Percentiles rank a stretch among this genome's conserved stretches.
Conservation (phyloP, 2,329 filamentous ascomycete genomes). For the Aspergillus sp. region DNA sequence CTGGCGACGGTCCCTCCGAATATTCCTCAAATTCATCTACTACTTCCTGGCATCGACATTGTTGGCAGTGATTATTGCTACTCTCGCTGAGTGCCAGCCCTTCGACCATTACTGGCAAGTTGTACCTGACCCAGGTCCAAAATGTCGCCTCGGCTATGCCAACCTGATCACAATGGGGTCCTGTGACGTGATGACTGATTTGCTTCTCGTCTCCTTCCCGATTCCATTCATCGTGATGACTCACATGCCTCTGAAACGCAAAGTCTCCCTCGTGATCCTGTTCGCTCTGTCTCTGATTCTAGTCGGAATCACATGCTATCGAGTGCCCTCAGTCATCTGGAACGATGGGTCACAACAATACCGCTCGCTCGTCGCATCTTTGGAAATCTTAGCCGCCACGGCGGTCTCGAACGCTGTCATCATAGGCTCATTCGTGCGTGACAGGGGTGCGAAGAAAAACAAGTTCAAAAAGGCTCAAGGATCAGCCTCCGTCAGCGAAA, state of each 20-base stretch:
- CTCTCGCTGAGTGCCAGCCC: slow-evolving; percentile 79
- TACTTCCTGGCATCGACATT: slow-evolving; percentile 78
- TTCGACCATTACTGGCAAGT: slow-evolving; percentile 78
- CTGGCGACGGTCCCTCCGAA: slow-evolving; percentile 76
- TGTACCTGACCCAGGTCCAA: slow-evolving; percentile 78
- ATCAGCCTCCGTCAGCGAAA: slow-evolving; percentile 53
- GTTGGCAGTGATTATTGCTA: slow-evolving; percentile 75
- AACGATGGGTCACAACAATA: slow-evolving; percentile 76
- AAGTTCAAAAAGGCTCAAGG: slow-evolving; percentile 64
- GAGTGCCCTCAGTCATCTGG: slow-evolving; percentile 75
- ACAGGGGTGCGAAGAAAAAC: slow-evolving; percentile 84
- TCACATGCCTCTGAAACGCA: slow-evolving; percentile 73
- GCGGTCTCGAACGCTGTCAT: slow-evolving; percentile 85
- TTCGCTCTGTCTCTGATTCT: slow-evolving; percentile 84
- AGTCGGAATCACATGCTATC: slow-evolving; percentile 76
- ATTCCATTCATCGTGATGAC: slow-evolving; percentile 84
- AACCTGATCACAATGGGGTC: slow-evolving; percentile 89
- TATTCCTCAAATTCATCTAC: slow-evolving; percentile 70
- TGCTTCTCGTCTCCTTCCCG: slow-evolving; percentile 84
- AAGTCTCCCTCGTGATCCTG: slow-evolving; percentile 74
- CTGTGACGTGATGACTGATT: slow-evolving; percentile 84
- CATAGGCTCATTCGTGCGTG: slow-evolving; percentile 87
- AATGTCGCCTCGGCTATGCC: slow-evolving; percentile 82
- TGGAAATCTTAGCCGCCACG: slow-evolving; percentile 87
- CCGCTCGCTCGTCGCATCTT: slow-evolving; percentile 82